A percentile compares a stretch with the other conserved stretches of the same genome.
phyloP scores from a whole-genome alignment of 108 stramenopile genomes.

The Fragilaria crotonensis region DNA sequence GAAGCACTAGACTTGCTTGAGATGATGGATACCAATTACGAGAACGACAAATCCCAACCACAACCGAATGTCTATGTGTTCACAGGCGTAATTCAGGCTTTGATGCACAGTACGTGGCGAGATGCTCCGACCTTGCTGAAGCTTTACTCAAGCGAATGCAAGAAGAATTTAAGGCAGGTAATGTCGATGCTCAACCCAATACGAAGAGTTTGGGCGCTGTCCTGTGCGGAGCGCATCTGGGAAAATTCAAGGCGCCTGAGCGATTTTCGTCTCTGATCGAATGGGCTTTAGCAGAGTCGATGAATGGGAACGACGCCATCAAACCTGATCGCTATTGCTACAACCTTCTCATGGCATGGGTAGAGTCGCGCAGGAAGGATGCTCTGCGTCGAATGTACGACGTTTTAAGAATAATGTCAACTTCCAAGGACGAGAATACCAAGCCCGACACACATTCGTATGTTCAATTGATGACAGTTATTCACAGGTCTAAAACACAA shows the following conservation, averaged over 20 bases:
- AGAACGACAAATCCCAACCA: neutral
- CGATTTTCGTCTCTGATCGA: neutral
- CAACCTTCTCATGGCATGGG: constrained; percentile 6
- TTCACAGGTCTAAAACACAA: neutral
- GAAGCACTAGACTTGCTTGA: constrained; percentile 8
- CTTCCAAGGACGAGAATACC: neutral
- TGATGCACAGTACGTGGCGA: constrained; percentile 5
- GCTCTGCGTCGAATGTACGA: neutral
- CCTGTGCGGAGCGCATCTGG: constrained; percentile 3
- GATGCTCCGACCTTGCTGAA: constrained; percentile 11
- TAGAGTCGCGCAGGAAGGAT: neutral
- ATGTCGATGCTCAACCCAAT: constrained; percentile 3
- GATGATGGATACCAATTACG: neutral
- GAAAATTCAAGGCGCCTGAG: neutral
- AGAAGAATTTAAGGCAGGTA: neutral
- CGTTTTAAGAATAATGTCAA: neutral
- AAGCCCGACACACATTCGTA: neutral
- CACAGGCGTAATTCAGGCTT: constrained; percentile 10
- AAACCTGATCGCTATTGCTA: neutral
- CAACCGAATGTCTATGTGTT: constrained; percentile 3
- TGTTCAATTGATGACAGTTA: neutral
- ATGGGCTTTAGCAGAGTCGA: neutral
- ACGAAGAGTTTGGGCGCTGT: constrained; percentile 7
- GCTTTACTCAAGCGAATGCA: constrained; percentile 1
- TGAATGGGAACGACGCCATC: neutral